Evolutionary conservation across 768 basidiomycete genomes (phyloP).

Genomic region (Lactifluus hygrophoroides): DNA sequence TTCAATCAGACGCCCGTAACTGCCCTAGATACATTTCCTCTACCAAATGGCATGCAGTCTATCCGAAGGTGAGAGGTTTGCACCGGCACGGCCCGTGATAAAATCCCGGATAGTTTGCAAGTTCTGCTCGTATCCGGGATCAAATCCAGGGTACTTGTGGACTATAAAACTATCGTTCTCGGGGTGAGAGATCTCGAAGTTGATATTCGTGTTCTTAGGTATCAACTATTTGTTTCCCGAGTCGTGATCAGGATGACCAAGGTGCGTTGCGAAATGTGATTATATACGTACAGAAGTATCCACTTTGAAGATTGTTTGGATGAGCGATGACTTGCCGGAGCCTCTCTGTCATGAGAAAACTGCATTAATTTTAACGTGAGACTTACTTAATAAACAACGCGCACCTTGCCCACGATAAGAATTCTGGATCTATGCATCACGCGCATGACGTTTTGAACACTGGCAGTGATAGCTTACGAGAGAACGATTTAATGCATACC

Average conservation of each 20-base stretch:
- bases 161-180: slow-evolving; percentile 2
- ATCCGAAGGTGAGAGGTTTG: background rate
- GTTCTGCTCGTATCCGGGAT: background rate
- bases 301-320: slow-evolving; percentile 1
- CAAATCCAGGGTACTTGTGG: slow-evolving; percentile 1
- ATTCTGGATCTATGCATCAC: slow-evolving; percentile 7
- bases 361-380: background rate
- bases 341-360: background rate
- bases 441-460: background rate
- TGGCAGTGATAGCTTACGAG: background rate
- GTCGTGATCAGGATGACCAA: background rate
- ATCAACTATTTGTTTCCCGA: background rate
- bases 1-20: background rate
- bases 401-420: slow-evolving; percentile 2
- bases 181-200: background rate
- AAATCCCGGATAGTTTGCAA: slow-evolving; percentile 1
- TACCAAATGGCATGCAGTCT: slow-evolving; percentile 6
- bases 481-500: background rate
- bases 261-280: background rate
- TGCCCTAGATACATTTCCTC: no score
- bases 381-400: background rate
- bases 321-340: slow-evolving; percentile 4
- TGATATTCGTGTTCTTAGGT: background rate
- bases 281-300: background rate
- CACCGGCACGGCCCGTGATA: background rate